Percentiles rank a stretch among this genome's conserved stretches.
phyloP scores from a whole-genome alignment of 1,284 basidiomycete genomes.

The Rhodotorula glutinis region DNA sequence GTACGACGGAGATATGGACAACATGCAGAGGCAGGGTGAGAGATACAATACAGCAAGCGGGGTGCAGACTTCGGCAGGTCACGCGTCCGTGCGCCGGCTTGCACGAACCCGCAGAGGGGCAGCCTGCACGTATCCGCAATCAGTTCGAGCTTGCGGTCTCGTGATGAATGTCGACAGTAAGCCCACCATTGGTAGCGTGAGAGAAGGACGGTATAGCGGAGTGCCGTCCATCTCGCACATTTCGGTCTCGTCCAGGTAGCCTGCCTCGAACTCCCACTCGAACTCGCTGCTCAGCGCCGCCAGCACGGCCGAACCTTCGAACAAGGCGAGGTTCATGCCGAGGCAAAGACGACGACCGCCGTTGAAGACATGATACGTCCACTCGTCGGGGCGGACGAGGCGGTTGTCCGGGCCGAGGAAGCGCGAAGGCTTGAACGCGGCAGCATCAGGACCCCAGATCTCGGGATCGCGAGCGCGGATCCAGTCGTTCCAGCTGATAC shows the following conservation, averaged over 20 bases:
- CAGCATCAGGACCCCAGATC: conserved; percentile 39
- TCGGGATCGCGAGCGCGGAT: conserved; percentile 21
- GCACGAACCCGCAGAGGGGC: conserved; percentile 5
- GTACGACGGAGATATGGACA: too few species aligned
- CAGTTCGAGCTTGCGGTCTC: too few species aligned
- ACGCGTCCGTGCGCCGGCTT: background rate
- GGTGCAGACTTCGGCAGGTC: background rate
- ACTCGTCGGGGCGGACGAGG: conserved; percentile 30
- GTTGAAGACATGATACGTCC: conserved; percentile 40
- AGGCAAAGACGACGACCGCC: conserved; percentile 36
- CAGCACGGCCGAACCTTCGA: conserved; percentile 31
- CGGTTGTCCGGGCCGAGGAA: conserved; percentile 38
- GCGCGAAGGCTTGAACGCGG: conserved; percentile 35
- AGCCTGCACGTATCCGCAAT: background rate
- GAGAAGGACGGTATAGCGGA: conserved; percentile 15
- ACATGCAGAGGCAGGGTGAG: background rate
- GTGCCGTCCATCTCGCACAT: conserved; percentile 26
- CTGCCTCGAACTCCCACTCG: conserved; percentile 32
- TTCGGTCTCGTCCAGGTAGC: conserved; percentile 21
- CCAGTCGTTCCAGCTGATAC: conserved; percentile 37
- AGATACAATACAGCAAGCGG: background rate
- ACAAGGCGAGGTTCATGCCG: conserved; percentile 37
- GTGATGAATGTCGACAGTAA: too few species aligned
- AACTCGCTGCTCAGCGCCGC: conserved; percentile 25
- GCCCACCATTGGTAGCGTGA: conserved; percentile 19